Evolutionary conservation across 805 yeast genomes (phyloP).

Genomic region (Candida chilensis): DNA sequence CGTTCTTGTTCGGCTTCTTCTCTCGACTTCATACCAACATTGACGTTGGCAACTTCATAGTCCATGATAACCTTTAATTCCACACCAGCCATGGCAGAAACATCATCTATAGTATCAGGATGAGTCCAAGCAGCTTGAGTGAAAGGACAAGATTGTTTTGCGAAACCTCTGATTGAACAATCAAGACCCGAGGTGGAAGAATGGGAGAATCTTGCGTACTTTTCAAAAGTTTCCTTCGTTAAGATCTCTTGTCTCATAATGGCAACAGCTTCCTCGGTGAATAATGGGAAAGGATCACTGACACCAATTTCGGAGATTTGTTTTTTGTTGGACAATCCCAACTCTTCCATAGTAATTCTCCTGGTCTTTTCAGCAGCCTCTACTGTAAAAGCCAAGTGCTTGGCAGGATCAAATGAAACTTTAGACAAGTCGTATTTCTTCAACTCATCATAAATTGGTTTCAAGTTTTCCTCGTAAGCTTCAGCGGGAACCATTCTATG

Average conservation of each 20-base stretch:
- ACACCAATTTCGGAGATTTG: conserved; percentile 50
- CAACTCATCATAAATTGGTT: conserved; percentile 14
- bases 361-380: conserved; percentile 13
- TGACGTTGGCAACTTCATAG: conserved; percentile 47
- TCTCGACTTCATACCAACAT: conserved; percentile 34
- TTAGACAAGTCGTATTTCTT: conserved; percentile 4
- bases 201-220: conserved; percentile 31
- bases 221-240: conserved; percentile 31
- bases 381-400: conserved; percentile 19
- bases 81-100: conserved; percentile 51
- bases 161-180: conserved; percentile 41
- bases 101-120: conserved; percentile 44
- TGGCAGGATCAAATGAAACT: conserved; percentile 18
- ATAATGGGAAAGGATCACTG: conserved; percentile 50
- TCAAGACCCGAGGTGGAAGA: conserved; percentile 41
- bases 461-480: conserved; percentile 19
- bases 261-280: conserved; percentile 49
- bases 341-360: conserved; percentile 34
- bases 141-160: conserved; percentile 37
- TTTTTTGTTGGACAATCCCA: conserved; percentile 32
- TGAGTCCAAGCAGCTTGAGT: conserved; percentile 50
- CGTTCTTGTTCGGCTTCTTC: conserved; percentile 22
- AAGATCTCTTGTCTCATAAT: conserved; percentile 51
- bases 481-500: conserved; percentile 22
- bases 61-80: conserved; percentile 47